Conservation (phyloP, 106 monocot species). For the Apostasia shenzhenica region DNA sequence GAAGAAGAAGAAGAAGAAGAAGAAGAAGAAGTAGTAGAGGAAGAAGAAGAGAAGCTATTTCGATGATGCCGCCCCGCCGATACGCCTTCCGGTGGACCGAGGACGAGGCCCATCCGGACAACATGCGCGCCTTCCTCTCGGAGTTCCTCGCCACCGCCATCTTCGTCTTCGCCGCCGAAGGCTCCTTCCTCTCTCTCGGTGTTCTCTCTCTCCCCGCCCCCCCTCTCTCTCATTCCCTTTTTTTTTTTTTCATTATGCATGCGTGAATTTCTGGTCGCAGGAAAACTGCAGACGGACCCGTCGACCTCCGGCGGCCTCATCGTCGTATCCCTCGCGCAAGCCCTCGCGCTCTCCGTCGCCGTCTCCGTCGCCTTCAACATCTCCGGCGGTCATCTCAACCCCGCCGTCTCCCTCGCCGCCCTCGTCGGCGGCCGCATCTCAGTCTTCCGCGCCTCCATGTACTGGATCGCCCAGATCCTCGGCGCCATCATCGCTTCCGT, state of each 20-base stretch:
- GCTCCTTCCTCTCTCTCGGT: slow-evolving; percentile 65
- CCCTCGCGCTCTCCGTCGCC: slow-evolving; percentile 39
- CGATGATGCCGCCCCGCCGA: slow-evolving; percentile 29
- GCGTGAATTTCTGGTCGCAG: slow-evolving; percentile 20
- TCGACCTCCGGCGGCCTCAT: slow-evolving; percentile 34
- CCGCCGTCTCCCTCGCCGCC: slow-evolving; percentile 54
- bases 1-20: neutral
- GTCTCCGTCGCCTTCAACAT: slow-evolving; percentile 42
- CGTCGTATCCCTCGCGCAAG: slow-evolving; percentile 38
- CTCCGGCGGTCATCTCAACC: slow-evolving; percentile 69
- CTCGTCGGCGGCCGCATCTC: slow-evolving; percentile 52
- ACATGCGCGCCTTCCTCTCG: slow-evolving; percentile 48
- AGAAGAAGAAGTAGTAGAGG: neutral
- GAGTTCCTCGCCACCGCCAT: slow-evolving; percentile 63
- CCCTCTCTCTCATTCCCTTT: neutral
- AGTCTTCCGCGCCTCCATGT: slow-evolving; percentile 31
- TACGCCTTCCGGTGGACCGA: slow-evolving; percentile 39
- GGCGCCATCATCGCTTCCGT: slow-evolving; percentile 42
- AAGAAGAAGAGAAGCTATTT: neutral
- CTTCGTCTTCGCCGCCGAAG: slow-evolving; percentile 66
- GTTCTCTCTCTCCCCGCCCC: neutral
- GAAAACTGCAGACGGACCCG: slow-evolving; percentile 39
- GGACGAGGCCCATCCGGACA: slow-evolving; percentile 42
- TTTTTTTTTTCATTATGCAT: neutral
- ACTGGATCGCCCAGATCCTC: slow-evolving; percentile 60